phyloP scores from a whole-genome alignment of 768 basidiomycete species.

The Lactifluus hygrophoroides region DNA sequence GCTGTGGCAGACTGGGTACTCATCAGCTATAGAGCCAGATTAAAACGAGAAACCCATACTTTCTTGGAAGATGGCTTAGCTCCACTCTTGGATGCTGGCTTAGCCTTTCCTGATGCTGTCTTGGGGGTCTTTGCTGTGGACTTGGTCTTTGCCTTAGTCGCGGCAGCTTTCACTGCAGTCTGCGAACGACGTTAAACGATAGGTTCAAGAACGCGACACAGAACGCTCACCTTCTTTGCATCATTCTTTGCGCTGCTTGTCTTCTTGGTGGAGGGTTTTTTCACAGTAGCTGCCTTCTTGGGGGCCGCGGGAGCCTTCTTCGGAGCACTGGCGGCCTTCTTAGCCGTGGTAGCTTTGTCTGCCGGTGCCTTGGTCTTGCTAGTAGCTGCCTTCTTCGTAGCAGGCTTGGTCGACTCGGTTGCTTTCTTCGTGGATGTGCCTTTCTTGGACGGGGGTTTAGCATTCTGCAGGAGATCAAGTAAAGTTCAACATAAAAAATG shows the following conservation, averaged over 20 bases:
- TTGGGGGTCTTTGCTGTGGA: constrained; percentile 10
- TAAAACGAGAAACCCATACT: neutral
- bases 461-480: constrained; percentile 26
- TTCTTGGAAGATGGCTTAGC: constrained; percentile 13
- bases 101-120: constrained; percentile 10
- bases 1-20: constrained; percentile 1
- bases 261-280: constrained; percentile 26
- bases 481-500: neutral
- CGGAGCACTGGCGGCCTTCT: constrained; percentile 24
- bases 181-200: neutral
- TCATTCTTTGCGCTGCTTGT: constrained; percentile 25
- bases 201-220: neutral
- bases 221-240: constrained; percentile 28
- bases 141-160: constrained; percentile 11
- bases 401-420: constrained; percentile 24
- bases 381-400: constrained; percentile 30
- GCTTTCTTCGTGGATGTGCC: constrained; percentile 21
- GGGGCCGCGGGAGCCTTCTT: constrained; percentile 31
- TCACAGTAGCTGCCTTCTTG: constrained; percentile 30
- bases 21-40: neutral
- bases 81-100: constrained; percentile 10
- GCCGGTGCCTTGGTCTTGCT: constrained; percentile 26
- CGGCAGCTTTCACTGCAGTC: constrained; percentile 17
- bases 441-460: constrained; percentile 28
- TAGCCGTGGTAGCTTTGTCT: constrained; percentile 29